Base-by-base conservation (phyloP, 1,284 basidiomycete species). In the Meira nashicola region DNA sequence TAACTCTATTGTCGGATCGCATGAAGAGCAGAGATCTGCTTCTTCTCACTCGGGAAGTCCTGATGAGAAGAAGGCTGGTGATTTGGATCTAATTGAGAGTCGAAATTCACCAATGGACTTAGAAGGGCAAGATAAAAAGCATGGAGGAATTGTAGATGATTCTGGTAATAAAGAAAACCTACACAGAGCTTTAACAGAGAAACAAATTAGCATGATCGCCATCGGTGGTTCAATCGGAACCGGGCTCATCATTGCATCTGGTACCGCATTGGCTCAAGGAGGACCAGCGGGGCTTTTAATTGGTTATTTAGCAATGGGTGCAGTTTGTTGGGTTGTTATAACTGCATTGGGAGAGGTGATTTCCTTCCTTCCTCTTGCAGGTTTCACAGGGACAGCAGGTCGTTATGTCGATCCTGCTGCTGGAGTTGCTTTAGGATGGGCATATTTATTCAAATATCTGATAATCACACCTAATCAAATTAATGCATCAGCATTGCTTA, bases 161-260 rank as follows among this genome's bases (percentile, higher is more conserved):
- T 54, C 62, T 9, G 61, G 63, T 15, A 56, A 69, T 44, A 65
- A 68, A 51, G 65, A 65, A 3, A 59, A 71, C 54, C 62, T 71
- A 21, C 65, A 70, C 52, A 59, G 69, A 17, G 65, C 83, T 11
- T 81, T 88, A 58, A 85, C 86, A 40, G 54, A 61, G 17, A 57
- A 63, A 48, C 76, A 78, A 69, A 86, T 87, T 51, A 85, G 85
- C 25, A 88, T 88, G 86, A 53, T 53, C 15, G 50, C 50, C 2
- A 53, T 53, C 37, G 50, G 50, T 11, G 39, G 53, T n/a, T 48
- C 28, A 3, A 56, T 56, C 21, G 69, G 70, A 8, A 89, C 87
- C 23, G 89, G 89, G 73, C 80, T 90, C 17, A 86, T 90, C 65
- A 89, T 90, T 66, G 88, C 87, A 47, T 83, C 79, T 6, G 82